Base-by-base conservation (phyloP, 2,329 filamentous ascomycete species). In the Microcera coccophila region DNA sequence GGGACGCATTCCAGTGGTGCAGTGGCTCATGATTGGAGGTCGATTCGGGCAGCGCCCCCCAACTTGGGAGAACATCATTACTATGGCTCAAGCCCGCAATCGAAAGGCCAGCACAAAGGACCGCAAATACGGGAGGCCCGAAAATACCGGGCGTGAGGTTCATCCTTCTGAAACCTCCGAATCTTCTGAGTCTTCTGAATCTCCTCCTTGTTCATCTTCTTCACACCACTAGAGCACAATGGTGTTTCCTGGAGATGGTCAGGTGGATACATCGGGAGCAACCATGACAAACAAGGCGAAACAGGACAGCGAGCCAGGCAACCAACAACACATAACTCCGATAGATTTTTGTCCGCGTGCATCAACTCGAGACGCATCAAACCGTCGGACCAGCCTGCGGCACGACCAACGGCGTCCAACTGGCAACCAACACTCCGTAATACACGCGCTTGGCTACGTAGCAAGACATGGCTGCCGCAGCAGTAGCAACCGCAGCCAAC, bases 401-500 rank as follows among this genome's bases (percentile, higher is more conserved):
- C 12, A 26, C 22, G 7, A 12, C 12, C 7, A 26, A 26, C 12
- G 22, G 12, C 7, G 22, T 26, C 22, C 22, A 26, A 12, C 22
- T 26, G 12, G 22, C 7, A 12, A 12, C 22, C 22, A 26, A 12
- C 7, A 26, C 7, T 7, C 12, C 22, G 22, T 26, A 24, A 41
- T 48, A 57, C 39, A 49, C 39, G 18, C 50, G 46, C 22, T 44
- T 49, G 15, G 41, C 45, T 18, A 48, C 35, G 39, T 47, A 51
- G 52, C 38, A 54, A 16, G 15, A 45, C 22, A 7, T 21, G 20
- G 9, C n/a, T 19, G 18, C n/a, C 10, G 48, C 39, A 14, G 39
- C 42, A n/a, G 42, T 38, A 3, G 32, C 47, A 7, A 50, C 42
- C 11, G 40, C 46, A 14, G 43, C 38, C n/a, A 85, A 58, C 2